Conservation (phyloP, 1,139 yeast species). For the Yamadazyma friedrichii region DNA sequence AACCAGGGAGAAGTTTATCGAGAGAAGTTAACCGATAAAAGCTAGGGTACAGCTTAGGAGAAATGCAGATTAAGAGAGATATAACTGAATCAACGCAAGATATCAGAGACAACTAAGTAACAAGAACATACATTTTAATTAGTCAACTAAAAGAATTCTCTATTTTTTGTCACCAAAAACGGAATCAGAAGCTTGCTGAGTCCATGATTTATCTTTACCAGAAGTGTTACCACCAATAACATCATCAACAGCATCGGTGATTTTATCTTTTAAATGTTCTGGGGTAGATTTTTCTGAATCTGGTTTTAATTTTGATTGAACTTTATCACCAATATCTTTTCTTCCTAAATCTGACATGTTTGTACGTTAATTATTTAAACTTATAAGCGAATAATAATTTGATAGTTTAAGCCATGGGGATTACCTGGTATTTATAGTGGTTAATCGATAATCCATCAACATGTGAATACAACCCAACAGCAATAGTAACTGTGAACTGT, state of each 20-base stretch:
- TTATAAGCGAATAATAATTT: too few species aligned
- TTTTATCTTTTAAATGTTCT: conserved; percentile 37
- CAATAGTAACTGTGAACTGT: not conserved
- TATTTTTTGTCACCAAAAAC: conserved; percentile 27
- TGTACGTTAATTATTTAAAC: not conserved
- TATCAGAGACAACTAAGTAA: not conserved
- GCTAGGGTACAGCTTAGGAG: too few species aligned
- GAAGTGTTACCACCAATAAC: conserved; percentile 35
- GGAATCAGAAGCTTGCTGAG: conserved; percentile 44
- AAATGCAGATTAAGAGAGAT: too few species aligned
- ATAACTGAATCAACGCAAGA: too few species aligned
- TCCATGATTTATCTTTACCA: conserved; percentile 35
- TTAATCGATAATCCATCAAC: not conserved
- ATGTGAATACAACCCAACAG: too few species aligned
- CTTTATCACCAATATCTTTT: conserved; percentile 43
- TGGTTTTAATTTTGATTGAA: conserved; percentile 37
- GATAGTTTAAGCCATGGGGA: not conserved
- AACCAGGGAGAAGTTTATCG: not conserved
- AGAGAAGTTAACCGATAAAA: not conserved
- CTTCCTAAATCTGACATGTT: conserved; percentile 46
- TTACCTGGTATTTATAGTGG: not conserved
- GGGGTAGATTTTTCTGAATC: conserved; percentile 41
- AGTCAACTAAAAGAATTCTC: not conserved
- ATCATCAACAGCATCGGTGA: conserved; percentile 35
- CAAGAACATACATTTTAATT: not conserved